Evolutionary conservation across 1,284 basidiomycete genomes (phyloP), one percentile per base, ranked within the genome.

Genomic region (Tilletia horrida): DNA sequence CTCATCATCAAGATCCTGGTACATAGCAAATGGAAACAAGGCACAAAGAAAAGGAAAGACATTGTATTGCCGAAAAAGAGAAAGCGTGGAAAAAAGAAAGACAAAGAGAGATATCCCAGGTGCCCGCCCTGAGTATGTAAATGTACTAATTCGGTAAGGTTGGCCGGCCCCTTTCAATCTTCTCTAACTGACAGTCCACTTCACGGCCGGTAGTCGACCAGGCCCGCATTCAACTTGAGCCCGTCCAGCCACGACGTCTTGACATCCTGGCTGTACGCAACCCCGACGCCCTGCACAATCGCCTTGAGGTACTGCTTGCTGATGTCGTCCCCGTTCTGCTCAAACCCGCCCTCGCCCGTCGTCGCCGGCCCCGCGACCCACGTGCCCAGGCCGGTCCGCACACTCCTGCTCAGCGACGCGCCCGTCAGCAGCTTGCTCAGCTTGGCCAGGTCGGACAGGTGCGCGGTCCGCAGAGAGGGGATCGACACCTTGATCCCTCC

Each of bases 321-420:
- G 65, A 80, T 66, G 47, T 81, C 75, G 69, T 81, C 79, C 14
- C 75, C 79, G 1, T 63, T 44, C 8, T 69, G 69, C 2, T 44
- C 66, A 69, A 78, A 81, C 23, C 73, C 69, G 0, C 73, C 75
- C 40, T 64, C 66, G 2, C 76, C 74, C 23, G 71, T 70, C 2
- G 72, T 70, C 3, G 77, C 71, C 1, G 78, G 74, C n/a, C 79
- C 79, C 0, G 77, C 79, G 1, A 81, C 79, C 79, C 79, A 81
- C 29, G 74, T 73, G 3, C 79, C 79, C 9, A 79, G 65, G 0
- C 65, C 74, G 0, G 76, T 80, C 42, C 69, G 63, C 62, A 70
- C 71, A 1, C 69, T 67, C 13, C 62, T 43, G 8, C 63, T 9
- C 1, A 70, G 50, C 13, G 50, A 52, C 11, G 66, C 62, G 29